Percentiles rank a stretch among this genome's conserved stretches.
Evolutionary conservation across 495 filamentous ascomycete species (phyloP).

Genomic region (Thermochaetoides thermophila): DNA sequence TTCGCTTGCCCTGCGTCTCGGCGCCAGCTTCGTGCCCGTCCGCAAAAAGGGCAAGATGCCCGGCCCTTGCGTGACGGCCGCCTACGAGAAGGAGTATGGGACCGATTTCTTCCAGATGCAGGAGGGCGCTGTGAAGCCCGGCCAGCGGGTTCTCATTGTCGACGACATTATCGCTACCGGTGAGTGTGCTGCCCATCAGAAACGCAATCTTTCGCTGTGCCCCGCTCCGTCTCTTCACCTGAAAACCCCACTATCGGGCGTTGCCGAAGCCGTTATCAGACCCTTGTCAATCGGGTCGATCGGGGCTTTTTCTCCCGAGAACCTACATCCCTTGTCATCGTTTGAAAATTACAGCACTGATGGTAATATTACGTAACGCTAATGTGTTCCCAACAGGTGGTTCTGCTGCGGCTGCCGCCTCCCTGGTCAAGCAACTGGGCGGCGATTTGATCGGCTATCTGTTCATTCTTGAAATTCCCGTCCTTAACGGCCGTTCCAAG

Average conservation of each 20-base stretch:
- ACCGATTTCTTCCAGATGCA: slow-evolving; percentile 96
- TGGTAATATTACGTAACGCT: too few relatives aligned
- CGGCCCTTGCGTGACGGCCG: slow-evolving; percentile 66
- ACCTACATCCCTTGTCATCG: too few relatives aligned
- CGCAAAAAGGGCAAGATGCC: slow-evolving; percentile 95
- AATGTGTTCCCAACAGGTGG: slow-evolving; percentile 73
- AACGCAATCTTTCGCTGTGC: background rate
- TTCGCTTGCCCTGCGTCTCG: slow-evolving; percentile 68
- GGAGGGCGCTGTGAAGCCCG: slow-evolving; percentile 62
- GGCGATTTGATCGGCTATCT: slow-evolving; percentile 77
- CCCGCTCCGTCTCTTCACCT: too few relatives aligned
- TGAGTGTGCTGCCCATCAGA: too few relatives aligned
- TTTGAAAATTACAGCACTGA: too few relatives aligned
- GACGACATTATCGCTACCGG: slow-evolving; percentile 98
- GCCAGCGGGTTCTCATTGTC: slow-evolving; percentile 80
- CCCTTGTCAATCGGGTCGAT: background rate
- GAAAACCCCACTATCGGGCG: too few relatives aligned
- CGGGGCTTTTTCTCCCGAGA: background rate
- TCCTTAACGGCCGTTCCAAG: slow-evolving; percentile 83
- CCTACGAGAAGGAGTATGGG: slow-evolving; percentile 92
- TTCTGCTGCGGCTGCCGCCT: slow-evolving; percentile 69
- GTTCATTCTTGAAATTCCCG: slow-evolving; percentile 92
- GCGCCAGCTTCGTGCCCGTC: slow-evolving; percentile 84
- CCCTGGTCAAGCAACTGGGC: slow-evolving; percentile 71
- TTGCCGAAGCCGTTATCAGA: too few relatives aligned